Conservation (phyloP, 192 early-diverging fungal genomes). For the Pilaira anomala region DNA sequence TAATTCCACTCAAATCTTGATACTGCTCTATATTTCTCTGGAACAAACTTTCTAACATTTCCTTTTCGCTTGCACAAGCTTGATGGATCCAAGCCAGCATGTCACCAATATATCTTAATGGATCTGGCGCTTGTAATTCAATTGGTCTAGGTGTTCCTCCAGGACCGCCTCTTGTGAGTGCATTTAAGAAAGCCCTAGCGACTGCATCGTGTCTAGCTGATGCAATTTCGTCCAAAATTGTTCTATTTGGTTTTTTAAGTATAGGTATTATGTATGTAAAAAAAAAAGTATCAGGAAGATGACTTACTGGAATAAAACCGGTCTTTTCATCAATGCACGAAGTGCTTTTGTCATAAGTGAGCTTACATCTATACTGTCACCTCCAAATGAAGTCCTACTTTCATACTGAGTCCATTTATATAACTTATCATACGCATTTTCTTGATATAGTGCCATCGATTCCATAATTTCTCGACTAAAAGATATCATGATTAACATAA, state of each 20-base stretch:
- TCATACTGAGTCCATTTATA: slow-evolving; percentile 73
- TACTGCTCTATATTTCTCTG: slow-evolving; percentile 15
- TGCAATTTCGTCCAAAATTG: slow-evolving; percentile 71
- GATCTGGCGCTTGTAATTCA: slow-evolving; percentile 90
- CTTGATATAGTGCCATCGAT: slow-evolving; percentile 62
- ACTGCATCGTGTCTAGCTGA: slow-evolving; percentile 65
- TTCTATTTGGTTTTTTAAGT: slow-evolving; percentile 32
- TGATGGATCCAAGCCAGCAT: slow-evolving; percentile 98
- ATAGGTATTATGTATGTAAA: not conserved
- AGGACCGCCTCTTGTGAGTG: slow-evolving; percentile 72
- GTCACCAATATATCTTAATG: slow-evolving; percentile 88
- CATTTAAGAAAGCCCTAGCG: slow-evolving; percentile 66
- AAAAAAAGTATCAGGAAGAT: too few relatives aligned
- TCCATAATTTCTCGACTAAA: slow-evolving; percentile 75
- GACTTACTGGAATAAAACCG: slow-evolving; percentile 70
- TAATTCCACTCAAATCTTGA: not conserved
- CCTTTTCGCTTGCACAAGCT: slow-evolving; percentile 79
- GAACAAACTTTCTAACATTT: slow-evolving; percentile 81
- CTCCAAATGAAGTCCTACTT: slow-evolving; percentile 55
- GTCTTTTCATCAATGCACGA: slow-evolving; percentile 62
- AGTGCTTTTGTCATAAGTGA: slow-evolving; percentile 61
- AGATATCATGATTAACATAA: not conserved
- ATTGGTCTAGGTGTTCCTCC: slow-evolving; percentile 82
- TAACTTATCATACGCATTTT: slow-evolving; percentile 71
- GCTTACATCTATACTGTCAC: slow-evolving; percentile 69